These are phyloP conservation scores for Vigna trinervia DNA, from an alignment of 306 rosid species.

Conservation along the genomic window DNA sequence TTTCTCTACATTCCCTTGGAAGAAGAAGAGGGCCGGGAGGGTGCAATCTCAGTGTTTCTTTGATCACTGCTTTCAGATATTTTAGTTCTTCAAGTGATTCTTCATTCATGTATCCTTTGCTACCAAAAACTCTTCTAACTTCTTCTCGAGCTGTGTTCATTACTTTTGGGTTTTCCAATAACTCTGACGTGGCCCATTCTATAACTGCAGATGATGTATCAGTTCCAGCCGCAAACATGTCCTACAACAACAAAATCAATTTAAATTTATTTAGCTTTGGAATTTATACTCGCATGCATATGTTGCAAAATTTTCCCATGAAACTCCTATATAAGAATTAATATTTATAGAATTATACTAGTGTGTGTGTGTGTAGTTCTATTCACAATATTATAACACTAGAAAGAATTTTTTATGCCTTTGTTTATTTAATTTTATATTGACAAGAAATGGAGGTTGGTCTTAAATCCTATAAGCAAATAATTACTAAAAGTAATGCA, in stretches of 20 bases:
- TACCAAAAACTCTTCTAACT: constrained; percentile 13
- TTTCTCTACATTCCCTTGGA: constrained; percentile 1
- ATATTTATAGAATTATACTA: no score
- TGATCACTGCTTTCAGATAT: not conserved
- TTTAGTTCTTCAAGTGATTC: not conserved
- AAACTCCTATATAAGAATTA: no score
- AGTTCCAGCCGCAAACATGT: constrained; percentile 1
- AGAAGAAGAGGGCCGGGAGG: constrained; percentile 3
- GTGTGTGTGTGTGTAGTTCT: no score
- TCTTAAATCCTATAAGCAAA: not conserved
- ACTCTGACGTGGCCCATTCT: constrained; percentile 2
- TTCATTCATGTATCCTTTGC: constrained; percentile 2
- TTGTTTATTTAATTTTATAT: not conserved
- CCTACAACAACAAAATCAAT: not conserved
- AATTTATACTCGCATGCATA: no score
- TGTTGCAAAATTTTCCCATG: no score
- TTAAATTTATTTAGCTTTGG: not conserved
- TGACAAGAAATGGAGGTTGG: not conserved
- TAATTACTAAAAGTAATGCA: not conserved
- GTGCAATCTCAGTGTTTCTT: constrained; percentile 27
- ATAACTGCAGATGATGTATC: not conserved
- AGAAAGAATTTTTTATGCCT: not conserved
- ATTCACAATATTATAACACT: no score
- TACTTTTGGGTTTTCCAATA: not conserved
- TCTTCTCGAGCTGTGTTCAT: constrained; percentile 13